Percentiles rank a stretch among this genome's conserved stretches.
Conservation (phyloP, 768 basidiomycete species). For the Pisolithus sp. region DNA sequence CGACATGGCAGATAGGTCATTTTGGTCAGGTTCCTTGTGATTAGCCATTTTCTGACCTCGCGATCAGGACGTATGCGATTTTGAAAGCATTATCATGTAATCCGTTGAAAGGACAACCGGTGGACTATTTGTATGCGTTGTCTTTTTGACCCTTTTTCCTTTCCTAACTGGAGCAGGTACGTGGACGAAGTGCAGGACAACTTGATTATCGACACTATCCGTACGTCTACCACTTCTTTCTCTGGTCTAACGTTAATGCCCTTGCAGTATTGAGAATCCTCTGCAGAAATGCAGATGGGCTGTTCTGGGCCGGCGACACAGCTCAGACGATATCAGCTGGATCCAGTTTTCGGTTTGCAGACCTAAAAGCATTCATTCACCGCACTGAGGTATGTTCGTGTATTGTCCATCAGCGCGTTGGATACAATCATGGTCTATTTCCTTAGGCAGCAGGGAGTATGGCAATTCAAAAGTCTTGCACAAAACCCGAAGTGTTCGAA, state of each 20-base stretch:
- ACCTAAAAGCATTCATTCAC: slow-evolving; percentile 61
- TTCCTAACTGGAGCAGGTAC: slow-evolving; percentile 32
- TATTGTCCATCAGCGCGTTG: slow-evolving; percentile 14
- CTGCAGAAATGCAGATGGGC: slow-evolving; percentile 56
- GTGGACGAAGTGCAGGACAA: slow-evolving; percentile 74
- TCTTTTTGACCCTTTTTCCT: background rate
- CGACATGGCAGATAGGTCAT: slow-evolving; percentile 57
- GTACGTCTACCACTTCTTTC: slow-evolving; percentile 29
- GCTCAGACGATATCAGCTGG: slow-evolving; percentile 73
- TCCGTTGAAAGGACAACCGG: slow-evolving; percentile 32
- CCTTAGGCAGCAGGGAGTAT: background rate
- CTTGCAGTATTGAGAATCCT: slow-evolving; percentile 50
- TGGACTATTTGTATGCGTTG: slow-evolving; percentile 49
- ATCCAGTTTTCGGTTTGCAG: slow-evolving; percentile 65
- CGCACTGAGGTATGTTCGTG: slow-evolving; percentile 47
- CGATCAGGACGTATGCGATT: slow-evolving; percentile 45
- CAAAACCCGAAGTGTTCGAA: slow-evolving; percentile 36
- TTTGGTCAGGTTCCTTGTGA: background rate
- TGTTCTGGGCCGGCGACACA: slow-evolving; percentile 79
- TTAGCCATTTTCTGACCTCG: background rate
- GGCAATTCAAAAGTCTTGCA: slow-evolving; percentile 4
- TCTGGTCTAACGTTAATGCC: slow-evolving; percentile 2
- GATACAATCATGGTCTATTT: background rate
- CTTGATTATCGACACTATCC: slow-evolving; percentile 53
- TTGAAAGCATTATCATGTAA: slow-evolving; percentile 29